Evolutionary conservation across 2,329 filamentous ascomycete species (phyloP), one percentile per base, ranked within the genome.

Genomic region (Apiospora marii): DNA sequence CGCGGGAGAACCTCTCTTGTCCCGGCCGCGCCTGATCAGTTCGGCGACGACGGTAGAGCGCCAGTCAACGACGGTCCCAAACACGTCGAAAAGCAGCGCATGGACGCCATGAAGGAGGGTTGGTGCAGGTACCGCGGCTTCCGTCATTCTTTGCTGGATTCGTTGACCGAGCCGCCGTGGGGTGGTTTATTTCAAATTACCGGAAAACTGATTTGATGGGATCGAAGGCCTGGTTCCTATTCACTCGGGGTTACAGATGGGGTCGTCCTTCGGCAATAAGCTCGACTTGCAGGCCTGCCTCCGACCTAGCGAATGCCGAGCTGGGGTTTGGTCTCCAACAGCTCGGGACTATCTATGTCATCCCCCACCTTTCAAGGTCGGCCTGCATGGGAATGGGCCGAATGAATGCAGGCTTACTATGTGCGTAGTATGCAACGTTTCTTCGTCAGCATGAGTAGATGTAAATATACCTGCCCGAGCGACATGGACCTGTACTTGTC

Each of bases 51-150:
- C 89, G 1, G 90, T 90, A 51, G 85, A 85, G 72, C 93, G 91
- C 93, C 93, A 96, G 84, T 96, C 88, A 67, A 96, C 93, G 74
- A 92, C 90, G 0, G 94, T 96, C 76, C 93, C 93, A 81, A 95
- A 95, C 77, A 94, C 89, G 82, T 95, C 93, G 78, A 94, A 94
- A 71, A 91, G 86, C 46, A 95, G 84, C 10, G 89, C 92, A 75
- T 90, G 90, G 74, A 89, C 77, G 37, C 74, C 68, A 30, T 71
- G 73, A 19, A 79, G 27, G 10, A n/a, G 44, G 16, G 44, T 16
- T 10, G 53, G 19, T 22, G 30, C 8, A 13, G 37, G 24, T 27
- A 30, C 13, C 27, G 27, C 73, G 12, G 73, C 67, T 24, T 76
- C 75, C n/a, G 76, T 72, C 30, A 73, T 72, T 58, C 24, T 58